Percentiles rank a stretch among this genome's conserved stretches.
phyloP scores from a whole-genome alignment of 352 stramenopile genomes.

The Pythium oligandrum region DNA sequence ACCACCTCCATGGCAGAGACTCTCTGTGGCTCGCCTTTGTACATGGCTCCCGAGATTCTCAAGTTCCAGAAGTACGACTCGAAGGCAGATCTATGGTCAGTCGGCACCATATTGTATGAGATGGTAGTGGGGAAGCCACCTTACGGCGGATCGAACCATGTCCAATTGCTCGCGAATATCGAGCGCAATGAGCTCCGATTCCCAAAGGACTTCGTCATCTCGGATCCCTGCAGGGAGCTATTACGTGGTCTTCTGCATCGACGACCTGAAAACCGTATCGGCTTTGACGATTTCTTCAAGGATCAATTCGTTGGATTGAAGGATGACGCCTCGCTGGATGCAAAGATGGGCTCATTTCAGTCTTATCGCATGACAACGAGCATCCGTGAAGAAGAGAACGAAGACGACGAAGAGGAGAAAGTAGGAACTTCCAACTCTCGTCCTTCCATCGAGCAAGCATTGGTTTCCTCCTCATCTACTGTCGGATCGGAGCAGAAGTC shows the following conservation, averaged over 20 bases:
- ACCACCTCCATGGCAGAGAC: constrained; percentile 92
- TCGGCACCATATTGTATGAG: constrained; percentile 95
- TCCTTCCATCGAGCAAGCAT: too few relatives aligned
- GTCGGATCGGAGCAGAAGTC: too few relatives aligned
- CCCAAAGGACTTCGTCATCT: constrained; percentile 75
- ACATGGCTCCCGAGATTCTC: constrained; percentile 98
- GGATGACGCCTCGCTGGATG: constrained; percentile 3
- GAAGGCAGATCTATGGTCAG: constrained; percentile 96
- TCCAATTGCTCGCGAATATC: constrained; percentile 93
- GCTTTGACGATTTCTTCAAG: constrained; percentile 91
- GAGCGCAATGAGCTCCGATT: constrained; percentile 87
- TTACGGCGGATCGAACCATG: constrained; percentile 93
- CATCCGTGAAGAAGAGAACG: constrained; percentile 59
- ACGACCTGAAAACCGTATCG: constrained; percentile 78
- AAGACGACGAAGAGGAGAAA: constrained; percentile 25
- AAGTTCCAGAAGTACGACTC: constrained; percentile 93
- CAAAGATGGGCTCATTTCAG: constrained; percentile 8
- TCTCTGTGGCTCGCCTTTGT: constrained; percentile 93
- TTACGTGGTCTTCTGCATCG: constrained; percentile 77
- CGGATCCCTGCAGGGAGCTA: constrained; percentile 77
- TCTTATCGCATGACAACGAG: constrained; percentile 24
- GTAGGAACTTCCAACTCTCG: neutral
- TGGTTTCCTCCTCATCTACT: too few relatives aligned
- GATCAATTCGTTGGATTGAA: constrained; percentile 51
- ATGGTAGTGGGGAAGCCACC: constrained; percentile 92